phyloP scores from a whole-genome alignment of 2,329 filamentous ascomycete species.

The Alternaria brassicicola region DNA sequence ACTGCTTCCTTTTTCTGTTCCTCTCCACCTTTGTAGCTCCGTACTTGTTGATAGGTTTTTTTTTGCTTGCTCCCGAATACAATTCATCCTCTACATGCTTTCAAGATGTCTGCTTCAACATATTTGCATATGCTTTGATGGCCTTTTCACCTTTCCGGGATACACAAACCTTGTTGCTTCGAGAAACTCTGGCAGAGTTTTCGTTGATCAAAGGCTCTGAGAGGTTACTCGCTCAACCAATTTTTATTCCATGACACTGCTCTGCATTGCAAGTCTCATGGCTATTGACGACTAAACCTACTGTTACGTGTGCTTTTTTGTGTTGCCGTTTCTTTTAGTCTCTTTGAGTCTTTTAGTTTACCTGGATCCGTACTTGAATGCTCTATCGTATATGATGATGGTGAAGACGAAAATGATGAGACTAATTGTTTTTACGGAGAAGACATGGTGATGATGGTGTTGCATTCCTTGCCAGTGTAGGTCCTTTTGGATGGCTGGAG shows the following conservation, averaged over 20 bases:
- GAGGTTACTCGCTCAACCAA: background rate
- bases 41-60: background rate
- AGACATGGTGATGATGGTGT: conserved; percentile 16
- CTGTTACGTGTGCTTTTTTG: background rate
- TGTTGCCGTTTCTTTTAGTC: background rate
- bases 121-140: background rate
- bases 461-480: conserved; percentile 17
- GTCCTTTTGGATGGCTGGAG: conserved; percentile 9
- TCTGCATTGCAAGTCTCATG: background rate
- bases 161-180: background rate
- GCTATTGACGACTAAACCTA: background rate
- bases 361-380: background rate
- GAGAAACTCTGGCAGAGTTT: background rate
- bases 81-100: background rate
- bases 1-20: background rate
- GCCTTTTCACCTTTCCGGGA: background rate
- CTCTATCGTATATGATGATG: background rate
- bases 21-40: background rate
- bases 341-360: too few species aligned
- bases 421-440: conserved; percentile 9
- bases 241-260: background rate
- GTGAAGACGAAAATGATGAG: background rate
- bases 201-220: background rate
- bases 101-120: background rate
- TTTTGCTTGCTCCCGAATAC: background rate